Percentiles rank a stretch among this genome's conserved stretches.
Conservation (phyloP, 164 flowering plant genomes). For the Stephania yunnanensis region DNA sequence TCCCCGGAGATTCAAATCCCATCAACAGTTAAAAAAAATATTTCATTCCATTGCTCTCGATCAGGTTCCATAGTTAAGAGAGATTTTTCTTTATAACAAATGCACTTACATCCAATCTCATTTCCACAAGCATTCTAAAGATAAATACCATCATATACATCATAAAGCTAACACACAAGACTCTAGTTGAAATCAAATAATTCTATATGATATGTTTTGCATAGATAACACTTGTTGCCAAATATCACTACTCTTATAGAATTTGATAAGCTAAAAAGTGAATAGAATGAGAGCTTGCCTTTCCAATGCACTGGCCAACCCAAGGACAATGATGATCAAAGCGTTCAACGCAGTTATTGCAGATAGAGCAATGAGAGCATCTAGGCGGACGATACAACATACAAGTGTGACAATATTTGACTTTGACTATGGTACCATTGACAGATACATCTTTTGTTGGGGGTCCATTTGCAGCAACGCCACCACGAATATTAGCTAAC, state of each 20-base stretch:
- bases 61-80: neutral
- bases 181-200: neutral
- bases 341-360: slow-evolving; percentile 69
- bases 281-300: slow-evolving; percentile 25
- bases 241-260: too few species aligned
- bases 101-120: neutral
- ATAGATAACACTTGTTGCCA: neutral
- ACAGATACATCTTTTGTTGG: slow-evolving; percentile 53
- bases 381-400: slow-evolving; percentile 78
- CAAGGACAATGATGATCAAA: slow-evolving; percentile 90
- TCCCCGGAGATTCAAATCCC: too few species aligned
- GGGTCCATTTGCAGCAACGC: slow-evolving; percentile 30
- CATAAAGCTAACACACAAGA: neutral
- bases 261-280: neutral
- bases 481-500: slow-evolving; percentile 20
- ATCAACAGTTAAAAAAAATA: neutral
- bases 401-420: slow-evolving; percentile 70
- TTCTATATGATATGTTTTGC: neutral
- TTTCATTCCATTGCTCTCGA: neutral
- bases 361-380: slow-evolving; percentile 75
- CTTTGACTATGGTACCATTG: slow-evolving; percentile 48
- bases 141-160: neutral
- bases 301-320: slow-evolving; percentile 85
- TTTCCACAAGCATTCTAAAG: neutral
- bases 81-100: neutral